Percentiles rank a stretch among this genome's conserved stretches.
Evolutionary conservation across 306 rosid species (phyloP).

Genomic region (Castanospermum australe): DNA sequence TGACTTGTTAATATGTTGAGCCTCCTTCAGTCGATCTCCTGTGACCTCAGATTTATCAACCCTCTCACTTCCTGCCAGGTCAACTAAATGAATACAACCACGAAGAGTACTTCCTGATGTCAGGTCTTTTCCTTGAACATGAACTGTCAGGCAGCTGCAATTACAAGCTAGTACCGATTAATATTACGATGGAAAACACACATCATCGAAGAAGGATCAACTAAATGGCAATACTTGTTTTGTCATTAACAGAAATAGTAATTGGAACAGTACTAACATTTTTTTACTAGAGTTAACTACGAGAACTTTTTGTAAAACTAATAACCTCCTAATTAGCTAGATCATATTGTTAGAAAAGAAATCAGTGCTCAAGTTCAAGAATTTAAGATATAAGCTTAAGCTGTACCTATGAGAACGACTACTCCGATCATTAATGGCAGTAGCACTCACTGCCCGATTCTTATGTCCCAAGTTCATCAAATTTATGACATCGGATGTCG

Average conservation of each 20-base stretch:
- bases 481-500: constrained; percentile 69
- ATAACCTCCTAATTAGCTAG: background rate
- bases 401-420: constrained; percentile 90
- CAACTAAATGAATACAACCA: constrained; percentile 92
- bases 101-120: constrained; percentile 64
- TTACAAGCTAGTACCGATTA: constrained; percentile 23
- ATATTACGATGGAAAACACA: constrained; percentile 20
- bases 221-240: background rate
- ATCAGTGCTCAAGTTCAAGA: background rate
- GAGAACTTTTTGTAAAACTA: background rate
- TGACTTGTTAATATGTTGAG: constrained; percentile 94
- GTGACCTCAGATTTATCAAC: constrained; percentile 91
- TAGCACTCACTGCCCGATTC: constrained; percentile 83
- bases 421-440: constrained; percentile 91
- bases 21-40: constrained; percentile 91
- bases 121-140: constrained; percentile 83
- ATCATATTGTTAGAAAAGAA: background rate
- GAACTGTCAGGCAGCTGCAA: constrained; percentile 94
- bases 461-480: constrained; percentile 84
- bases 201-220: background rate
- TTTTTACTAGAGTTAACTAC: background rate
- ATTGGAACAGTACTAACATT: background rate
- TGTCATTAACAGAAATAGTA: background rate
- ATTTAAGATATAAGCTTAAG: background rate
- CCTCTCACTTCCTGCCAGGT: constrained; percentile 97